Base-by-base conservation (phyloP, 2,329 filamentous ascomycete species). In the Penicillium griseofulvum region DNA sequence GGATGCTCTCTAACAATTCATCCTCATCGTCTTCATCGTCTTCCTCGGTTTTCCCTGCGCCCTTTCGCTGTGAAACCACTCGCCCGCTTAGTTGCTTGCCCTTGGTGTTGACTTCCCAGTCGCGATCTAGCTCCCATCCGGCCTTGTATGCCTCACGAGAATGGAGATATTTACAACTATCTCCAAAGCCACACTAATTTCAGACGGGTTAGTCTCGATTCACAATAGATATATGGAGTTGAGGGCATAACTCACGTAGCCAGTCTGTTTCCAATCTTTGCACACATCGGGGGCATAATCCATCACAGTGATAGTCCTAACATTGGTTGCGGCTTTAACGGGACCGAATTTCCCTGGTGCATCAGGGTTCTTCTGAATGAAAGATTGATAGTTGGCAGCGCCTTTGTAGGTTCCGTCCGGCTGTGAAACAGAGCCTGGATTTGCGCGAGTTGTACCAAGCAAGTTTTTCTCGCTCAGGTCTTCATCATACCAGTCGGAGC, bases 221-320 rank as follows among this genome's bases (percentile, higher is more conserved):
- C 22, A 24, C 6, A 5, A 28, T 10, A 81, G 83, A 63, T 84
- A 88, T 68, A 85, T 22, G 4, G 10, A 59, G 26, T 17, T 7
- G 33, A 44, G 29, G 17, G 41, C n/a, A 1, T 22, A 14, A 57
- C 52, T 51, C 39, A 60, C 56, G 28, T 53, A 87, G 0, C 88
- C 88, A 0, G 87, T 94, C 66, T 89, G 83, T 64, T 93, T 93
- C 74, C 90, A 94, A 70, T 97, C 94, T 72, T 97, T 97, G 76
- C 94, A 99, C 0, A 96, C 89, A 63, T 97, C 93, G 0, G 93
- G 91, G 0, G 89, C 88, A 70, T 90, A 97, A 70, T 99, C 94
- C 31, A 86, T 96, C 7, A 93, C 83, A 0, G 92, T 97, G 60
- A 96, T 88, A 2, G 89, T 96, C 49, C 94, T 86, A 53, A 99